A percentile compares a stretch with the other conserved stretches of the same genome.
phyloP scores from a whole-genome alignment of 2,329 filamentous ascomycete species.

The Fusarium sambucinum region DNA sequence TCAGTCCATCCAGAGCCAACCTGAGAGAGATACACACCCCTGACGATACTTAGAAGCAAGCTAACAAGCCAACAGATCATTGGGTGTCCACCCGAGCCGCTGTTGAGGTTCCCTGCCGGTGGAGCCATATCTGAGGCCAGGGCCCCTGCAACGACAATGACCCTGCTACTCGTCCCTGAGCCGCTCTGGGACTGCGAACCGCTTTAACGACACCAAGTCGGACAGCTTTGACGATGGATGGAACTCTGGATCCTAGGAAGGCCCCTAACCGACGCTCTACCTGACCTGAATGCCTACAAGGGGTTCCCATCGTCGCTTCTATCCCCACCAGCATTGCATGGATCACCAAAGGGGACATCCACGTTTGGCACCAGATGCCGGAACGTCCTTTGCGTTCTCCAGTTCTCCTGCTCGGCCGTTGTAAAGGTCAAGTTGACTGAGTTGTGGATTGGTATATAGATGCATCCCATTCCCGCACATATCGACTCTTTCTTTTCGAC shows the following conservation, averaged over 20 bases:
- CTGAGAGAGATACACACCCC: constrained; percentile 39
- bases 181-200: constrained; percentile 40
- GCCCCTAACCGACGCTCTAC: constrained; percentile 30
- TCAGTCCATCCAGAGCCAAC: constrained; percentile 43
- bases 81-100: constrained; percentile 36
- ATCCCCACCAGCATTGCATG: constrained; percentile 40
- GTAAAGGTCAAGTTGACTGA: constrained; percentile 12
- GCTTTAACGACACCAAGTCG: constrained; percentile 43
- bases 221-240: constrained; percentile 42
- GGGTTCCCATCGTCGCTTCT: constrained; percentile 36
- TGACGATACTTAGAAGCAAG: constrained; percentile 10
- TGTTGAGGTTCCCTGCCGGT: constrained; percentile 33
- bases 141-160: constrained; percentile 21
- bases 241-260: constrained; percentile 36
- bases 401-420: constrained; percentile 6
- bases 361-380: constrained; percentile 42
- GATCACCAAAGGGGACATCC: constrained; percentile 29
- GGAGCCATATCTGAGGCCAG: constrained; percentile 20
- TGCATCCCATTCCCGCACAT: constrained; percentile 42
- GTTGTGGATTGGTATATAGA: constrained; percentile 48
- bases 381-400: constrained; percentile 37
- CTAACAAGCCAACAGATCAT: constrained; percentile 29
- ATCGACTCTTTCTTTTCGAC: constrained; percentile 33
- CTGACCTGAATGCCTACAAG: constrained; percentile 23
- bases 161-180: constrained; percentile 37